Base-by-base conservation (phyloP, 306 rosid genomes). In the Sechiopsis laciniata region DNA sequence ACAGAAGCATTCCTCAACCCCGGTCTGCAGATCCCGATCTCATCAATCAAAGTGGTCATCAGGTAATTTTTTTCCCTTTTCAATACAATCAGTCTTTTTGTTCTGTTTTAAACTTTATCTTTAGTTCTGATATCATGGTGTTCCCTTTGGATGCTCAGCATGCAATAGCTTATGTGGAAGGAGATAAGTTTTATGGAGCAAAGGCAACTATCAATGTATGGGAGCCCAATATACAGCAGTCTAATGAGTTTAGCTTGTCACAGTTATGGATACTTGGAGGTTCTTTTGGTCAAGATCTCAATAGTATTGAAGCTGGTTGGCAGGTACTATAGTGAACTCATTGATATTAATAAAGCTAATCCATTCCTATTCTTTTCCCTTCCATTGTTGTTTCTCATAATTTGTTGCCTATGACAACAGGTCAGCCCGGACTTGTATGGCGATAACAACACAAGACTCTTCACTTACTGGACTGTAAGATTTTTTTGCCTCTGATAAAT, bases 221-320 rank as follows among this genome's bases (percentile, higher is more conserved):
- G 98, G 98, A 89, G 72, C 98, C 98, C 76, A 90, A 87, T 83
- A 94, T 94, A 59, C 97, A 90, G 65, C 96, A 86, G 71, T 60
- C 97, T 71, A 94, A 90, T 75, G 98, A 94, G 87, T 94, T 94
- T 82, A 94, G 98, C 78, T 86, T 94, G 84, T 90, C 98, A 75
- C 98, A 94, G 82, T 88, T 94, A 16, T 94, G 98, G 98, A 77
- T 94, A 66, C 76, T 94, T 70, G 98, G 98, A 75, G 98, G 98
- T 54, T 87, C 98, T 46, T 94, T 94, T 70, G 98, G 98, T 76
- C 85, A 94, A 88, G 98, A 94, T 81, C 90, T 94, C 14, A 94
- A 94, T 86, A 94, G 98, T 87, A 94, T 94, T 78, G 98, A 94
- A 89, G 98, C 98, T 76, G 98, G 98, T 55, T 94, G 98, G 98